A percentile compares a stretch with the other conserved stretches of the same genome.
Evolutionary conservation across 208 protist species (phyloP).

Genomic region (Trypanosoma avium): DNA sequence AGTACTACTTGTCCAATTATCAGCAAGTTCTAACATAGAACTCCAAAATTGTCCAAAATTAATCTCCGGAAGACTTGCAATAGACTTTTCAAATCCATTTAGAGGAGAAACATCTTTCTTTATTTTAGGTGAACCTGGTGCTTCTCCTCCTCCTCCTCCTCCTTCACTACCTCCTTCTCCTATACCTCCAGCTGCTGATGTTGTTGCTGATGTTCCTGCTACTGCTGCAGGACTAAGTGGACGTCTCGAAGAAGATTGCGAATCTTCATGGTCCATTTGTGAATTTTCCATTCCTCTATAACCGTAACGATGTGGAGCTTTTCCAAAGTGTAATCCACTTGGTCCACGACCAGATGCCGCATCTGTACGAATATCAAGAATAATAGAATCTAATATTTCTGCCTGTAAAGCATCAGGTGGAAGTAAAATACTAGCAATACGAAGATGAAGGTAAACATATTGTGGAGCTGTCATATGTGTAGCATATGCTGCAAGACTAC

Average conservation of each 20-base stretch:
- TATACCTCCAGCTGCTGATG: neutral
- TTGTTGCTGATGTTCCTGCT: neutral
- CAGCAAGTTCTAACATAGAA: constrained; percentile 83
- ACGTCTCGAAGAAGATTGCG: neutral
- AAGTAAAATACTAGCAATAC: constrained; percentile 71
- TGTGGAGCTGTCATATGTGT: constrained; percentile 78
- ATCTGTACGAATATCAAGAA: constrained; percentile 72
- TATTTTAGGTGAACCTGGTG: neutral
- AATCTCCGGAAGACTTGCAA: constrained; percentile 55
- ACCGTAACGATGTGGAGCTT: constrained; percentile 33
- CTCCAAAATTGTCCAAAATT: constrained; percentile 82
- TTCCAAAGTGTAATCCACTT: constrained; percentile 48
- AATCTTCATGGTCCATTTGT: neutral
- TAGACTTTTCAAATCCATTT: neutral
- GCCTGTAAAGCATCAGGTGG: constrained; percentile 55
- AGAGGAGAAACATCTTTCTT: neutral
- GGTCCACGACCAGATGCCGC: constrained; percentile 36
- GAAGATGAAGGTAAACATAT: constrained; percentile 86
- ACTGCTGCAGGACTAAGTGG: neutral
- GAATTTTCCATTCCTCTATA: neutral
- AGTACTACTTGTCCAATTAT: constrained; percentile 83
- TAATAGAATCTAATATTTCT: constrained; percentile 74
- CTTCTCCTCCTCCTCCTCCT: constrained; percentile 4
- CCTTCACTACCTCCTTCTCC: constrained; percentile 3
- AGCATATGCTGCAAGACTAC: neutral